Evolutionary conservation across 2,329 filamentous ascomycete genomes (phyloP).

Genomic region (Conoideocrella luteorostrata): DNA sequence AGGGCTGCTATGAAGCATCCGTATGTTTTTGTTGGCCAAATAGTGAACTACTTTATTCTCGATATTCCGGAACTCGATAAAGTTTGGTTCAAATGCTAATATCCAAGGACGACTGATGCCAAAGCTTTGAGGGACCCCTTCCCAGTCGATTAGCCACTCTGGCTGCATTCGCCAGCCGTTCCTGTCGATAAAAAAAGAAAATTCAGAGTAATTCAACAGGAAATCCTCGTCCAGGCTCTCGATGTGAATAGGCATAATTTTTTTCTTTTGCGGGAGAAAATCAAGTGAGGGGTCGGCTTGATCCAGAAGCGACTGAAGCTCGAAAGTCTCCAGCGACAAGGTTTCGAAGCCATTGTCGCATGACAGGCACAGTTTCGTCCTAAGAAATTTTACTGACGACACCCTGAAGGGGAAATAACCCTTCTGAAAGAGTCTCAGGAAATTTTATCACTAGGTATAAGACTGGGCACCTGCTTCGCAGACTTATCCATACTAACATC

Average conservation of each 20-base stretch:
- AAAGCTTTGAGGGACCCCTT: constrained; percentile 86
- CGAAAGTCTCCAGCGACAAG: constrained; percentile 89
- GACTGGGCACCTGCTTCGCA: constrained; percentile 94
- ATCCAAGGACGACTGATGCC: constrained; percentile 96
- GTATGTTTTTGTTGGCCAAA: constrained; percentile 90
- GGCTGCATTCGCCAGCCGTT: constrained; percentile 95
- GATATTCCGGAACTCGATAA: constrained; percentile 93
- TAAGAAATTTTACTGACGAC: constrained; percentile 93
- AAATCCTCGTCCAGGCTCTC: constrained; percentile 97
- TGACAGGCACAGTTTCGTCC: constrained; percentile 92
- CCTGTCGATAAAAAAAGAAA: constrained; percentile 97
- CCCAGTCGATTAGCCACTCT: constrained; percentile 97
- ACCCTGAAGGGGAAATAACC: constrained; percentile 98
- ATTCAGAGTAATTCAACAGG: constrained; percentile 95
- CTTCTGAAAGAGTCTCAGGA: constrained; percentile 95
- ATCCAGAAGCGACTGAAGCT: constrained; percentile 93
- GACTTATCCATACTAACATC: constrained; percentile 90
- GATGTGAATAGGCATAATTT: constrained; percentile 91
- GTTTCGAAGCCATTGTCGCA: constrained; percentile 96
- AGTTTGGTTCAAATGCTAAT: constrained; percentile 92
- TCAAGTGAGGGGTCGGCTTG: constrained; percentile 97
- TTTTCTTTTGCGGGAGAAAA: constrained; percentile 90
- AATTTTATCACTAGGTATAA: constrained; percentile 87
- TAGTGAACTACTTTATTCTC: constrained; percentile 94
- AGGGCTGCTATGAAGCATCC: constrained; percentile 95